Conservation (phyloP, 2,329 filamentous ascomycete species). For the Hymenoscyphus salicellus region DNA sequence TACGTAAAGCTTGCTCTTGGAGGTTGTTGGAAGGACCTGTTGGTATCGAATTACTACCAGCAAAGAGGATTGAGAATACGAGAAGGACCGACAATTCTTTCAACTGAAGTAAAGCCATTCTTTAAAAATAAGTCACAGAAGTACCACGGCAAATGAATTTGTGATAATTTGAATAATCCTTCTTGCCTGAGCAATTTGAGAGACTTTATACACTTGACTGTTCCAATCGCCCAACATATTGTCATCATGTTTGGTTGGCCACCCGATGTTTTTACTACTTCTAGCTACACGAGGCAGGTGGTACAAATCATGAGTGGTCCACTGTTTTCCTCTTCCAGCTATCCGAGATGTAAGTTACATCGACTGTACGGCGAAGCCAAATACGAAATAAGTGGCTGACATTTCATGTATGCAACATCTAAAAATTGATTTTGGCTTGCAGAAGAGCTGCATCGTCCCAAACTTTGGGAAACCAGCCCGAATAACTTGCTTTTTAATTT, state of each 20-base stretch:
- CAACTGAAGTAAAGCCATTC: background rate
- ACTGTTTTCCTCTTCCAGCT: background rate
- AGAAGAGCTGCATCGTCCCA: background rate
- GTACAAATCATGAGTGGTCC: background rate
- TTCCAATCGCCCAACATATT: background rate
- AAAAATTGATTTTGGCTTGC: background rate
- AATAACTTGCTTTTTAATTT: too few relatives aligned
- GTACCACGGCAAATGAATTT: background rate
- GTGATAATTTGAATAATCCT: background rate
- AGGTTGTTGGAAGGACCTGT: background rate
- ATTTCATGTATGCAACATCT: background rate
- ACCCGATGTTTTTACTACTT: background rate
- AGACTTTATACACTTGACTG: background rate
- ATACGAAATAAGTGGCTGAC: constrained; percentile 17
- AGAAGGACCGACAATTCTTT: background rate
- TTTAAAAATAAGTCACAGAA: background rate
- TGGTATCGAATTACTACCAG: background rate
- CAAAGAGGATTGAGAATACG: background rate
- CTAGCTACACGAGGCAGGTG: background rate
- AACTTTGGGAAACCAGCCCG: too few relatives aligned
- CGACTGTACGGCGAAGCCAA: constrained; percentile 2
- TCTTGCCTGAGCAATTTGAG: background rate
- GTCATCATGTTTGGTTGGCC: background rate
- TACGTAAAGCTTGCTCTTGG: constrained; percentile 8
- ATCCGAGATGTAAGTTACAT: constrained; percentile 7